Evolutionary conservation across 352 stramenopile species (phyloP), one percentile per base, ranked within the genome.

Genomic region (Phytophthora capsici): DNA sequence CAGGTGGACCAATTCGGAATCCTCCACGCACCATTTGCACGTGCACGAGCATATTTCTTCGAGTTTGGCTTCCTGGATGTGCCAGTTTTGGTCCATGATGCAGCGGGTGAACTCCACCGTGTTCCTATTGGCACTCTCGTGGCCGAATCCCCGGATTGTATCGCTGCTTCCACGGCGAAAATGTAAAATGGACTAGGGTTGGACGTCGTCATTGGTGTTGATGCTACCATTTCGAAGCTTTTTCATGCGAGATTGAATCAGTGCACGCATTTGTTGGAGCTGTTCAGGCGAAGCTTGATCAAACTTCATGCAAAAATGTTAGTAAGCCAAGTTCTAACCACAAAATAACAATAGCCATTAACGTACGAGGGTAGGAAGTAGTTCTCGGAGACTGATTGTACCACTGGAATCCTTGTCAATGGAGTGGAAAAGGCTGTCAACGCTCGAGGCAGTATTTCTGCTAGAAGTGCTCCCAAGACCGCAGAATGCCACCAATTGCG

Each of bases 1-100:
- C 86, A 95, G 46, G 87, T 89, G 46, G 91, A 98, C 78, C 89
- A 97, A 63, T 96, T 94, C 62, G 91, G 89, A 22, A 86, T 98
- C 25, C 70, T 89, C 5, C 89, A 97, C 71, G 78, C 86, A 9
- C 91, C 89, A 1, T 95, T 94, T 60, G 91, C 89, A 7, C 75
- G 78, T 22, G 91, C 83, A 16, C 81, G 91, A 19, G 84, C 88
- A 10, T 96, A 95, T 69, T 80, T 98, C 49, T 88, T 76, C 48
- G 91, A 98, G 69, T 84, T 91, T 58, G 83, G 77, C 28, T 85
- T 80, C 66, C 34, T 74, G 2, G 68, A 78, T 12, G 61, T 84
- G 23, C 44, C 64, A 1, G 60, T 84, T 26, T 41, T 83, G 30
- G 71, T 88, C 9, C 76, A 88, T 46, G 76, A 88, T 12, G 22